phyloP scores from a whole-genome alignment of 345 rosid species.

The Citrus mangshanensis region DNA sequence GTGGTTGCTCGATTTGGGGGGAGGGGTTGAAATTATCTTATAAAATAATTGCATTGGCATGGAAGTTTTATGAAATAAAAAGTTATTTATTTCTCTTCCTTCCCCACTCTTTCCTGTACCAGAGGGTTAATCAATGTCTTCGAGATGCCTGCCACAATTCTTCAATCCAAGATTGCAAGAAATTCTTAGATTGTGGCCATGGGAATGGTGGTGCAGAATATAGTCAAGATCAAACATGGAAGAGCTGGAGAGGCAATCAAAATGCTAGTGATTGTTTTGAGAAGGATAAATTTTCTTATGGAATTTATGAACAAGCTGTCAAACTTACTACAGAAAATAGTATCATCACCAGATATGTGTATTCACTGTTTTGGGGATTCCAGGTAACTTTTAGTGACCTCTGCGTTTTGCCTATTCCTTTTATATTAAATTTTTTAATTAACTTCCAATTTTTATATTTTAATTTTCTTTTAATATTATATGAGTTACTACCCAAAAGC shows the following conservation, averaged over 20 bases:
- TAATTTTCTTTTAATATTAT: not conserved
- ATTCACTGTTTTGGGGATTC: constrained; percentile 91
- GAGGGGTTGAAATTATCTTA: too few relatives aligned
- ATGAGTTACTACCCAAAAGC: not conserved
- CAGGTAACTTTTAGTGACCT: constrained; percentile 46
- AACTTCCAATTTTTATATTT: too few relatives aligned
- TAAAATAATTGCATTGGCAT: not conserved
- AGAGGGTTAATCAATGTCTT: constrained; percentile 93
- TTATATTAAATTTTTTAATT: not conserved
- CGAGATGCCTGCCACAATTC: constrained; percentile 50
- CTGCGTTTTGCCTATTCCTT: not conserved
- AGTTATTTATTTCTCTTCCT: not conserved
- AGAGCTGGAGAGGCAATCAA: constrained; percentile 28
- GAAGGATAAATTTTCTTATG: constrained; percentile 42
- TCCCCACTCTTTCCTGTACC: constrained; percentile 16
- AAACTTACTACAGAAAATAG: constrained; percentile 43
- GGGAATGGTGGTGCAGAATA: constrained; percentile 1
- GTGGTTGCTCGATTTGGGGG: not conserved
- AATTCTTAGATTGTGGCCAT: constrained; percentile 60
- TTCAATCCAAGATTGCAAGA: constrained; percentile 19
- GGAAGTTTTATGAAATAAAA: not conserved
- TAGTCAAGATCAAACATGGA: accelerated
- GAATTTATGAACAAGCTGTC: constrained; percentile 55
- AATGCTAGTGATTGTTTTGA: constrained; percentile 53
- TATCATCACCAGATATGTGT: constrained; percentile 56